These are phyloP conservation scores for Pyrus communis DNA, from an alignment of 306 rosid species.

Conservation along the genomic window DNA sequence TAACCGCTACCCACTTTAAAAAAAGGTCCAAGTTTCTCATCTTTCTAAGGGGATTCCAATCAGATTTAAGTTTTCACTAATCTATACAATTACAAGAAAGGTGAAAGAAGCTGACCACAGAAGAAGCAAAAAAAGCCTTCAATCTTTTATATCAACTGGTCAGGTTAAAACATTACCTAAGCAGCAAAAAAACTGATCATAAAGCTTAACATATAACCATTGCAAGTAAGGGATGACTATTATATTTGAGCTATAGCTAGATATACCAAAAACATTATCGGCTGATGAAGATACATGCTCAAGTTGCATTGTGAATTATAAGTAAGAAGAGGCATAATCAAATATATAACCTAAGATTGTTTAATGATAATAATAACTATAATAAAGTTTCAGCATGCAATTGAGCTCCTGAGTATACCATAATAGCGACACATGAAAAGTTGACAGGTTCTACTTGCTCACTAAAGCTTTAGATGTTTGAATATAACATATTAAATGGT, in stretches of 20 bases:
- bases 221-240: not conserved
- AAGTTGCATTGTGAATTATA: not conserved
- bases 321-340: not conserved
- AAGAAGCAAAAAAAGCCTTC: not conserved
- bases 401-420: not conserved
- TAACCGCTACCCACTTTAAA: not conserved
- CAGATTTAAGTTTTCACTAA: not conserved
- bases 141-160: not conserved
- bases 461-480: not conserved
- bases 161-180: not conserved
- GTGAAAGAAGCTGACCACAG: not conserved
- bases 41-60: not conserved
- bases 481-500: not conserved
- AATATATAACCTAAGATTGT: not conserved
- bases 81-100: not conserved
- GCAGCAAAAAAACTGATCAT: not conserved
- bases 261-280: not conserved
- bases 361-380: not conserved
- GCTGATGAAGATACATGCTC: not conserved
- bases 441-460: not conserved
- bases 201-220: not conserved
- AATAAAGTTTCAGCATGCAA: not conserved
- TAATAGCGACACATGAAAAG: not conserved
- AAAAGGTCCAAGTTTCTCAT: not conserved
- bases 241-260: not conserved